These are phyloP conservation scores for Rhizoclosmatium globosum DNA, from an alignment of 192 early-diverging fungal genomes.

Conservation along the genomic window DNA sequence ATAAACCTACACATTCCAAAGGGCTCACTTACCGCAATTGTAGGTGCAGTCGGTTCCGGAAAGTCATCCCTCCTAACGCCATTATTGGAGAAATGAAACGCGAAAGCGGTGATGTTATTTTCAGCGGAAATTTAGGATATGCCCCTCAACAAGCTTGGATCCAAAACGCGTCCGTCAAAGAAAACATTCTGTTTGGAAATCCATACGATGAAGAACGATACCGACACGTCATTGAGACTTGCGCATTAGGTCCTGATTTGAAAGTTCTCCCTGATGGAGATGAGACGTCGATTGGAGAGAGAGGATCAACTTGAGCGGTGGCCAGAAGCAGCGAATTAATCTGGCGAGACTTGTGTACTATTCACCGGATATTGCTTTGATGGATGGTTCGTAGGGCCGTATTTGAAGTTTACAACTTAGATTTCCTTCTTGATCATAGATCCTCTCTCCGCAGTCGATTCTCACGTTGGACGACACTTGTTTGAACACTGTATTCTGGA, in stretches of 20 bases:
- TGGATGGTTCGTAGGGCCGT: constrained; percentile 26
- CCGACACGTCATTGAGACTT: constrained; percentile 69
- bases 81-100: constrained; percentile 82
- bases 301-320: constrained; percentile 60
- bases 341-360: constrained; percentile 75
- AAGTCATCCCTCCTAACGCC: constrained; percentile 79
- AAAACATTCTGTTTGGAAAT: constrained; percentile 77
- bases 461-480: constrained; percentile 63
- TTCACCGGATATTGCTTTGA: constrained; percentile 44
- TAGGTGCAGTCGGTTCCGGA: constrained; percentile 61
- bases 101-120: constrained; percentile 36
- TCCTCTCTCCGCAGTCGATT: constrained; percentile 56
- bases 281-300: constrained; percentile 59
- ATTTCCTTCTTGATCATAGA: constrained; percentile 52
- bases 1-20: constrained; percentile 23
- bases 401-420: constrained; percentile 43
- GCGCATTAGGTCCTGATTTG: constrained; percentile 76
- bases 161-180: constrained; percentile 68
- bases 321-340: constrained; percentile 53
- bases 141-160: constrained; percentile 89
- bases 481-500: constrained; percentile 75
- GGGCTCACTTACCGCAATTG: constrained; percentile 20
- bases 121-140: constrained; percentile 66
- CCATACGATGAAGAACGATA: constrained; percentile 69
- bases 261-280: constrained; percentile 71